A percentile compares a stretch with the other conserved stretches of the same genome.
Evolutionary conservation across 2,329 filamentous ascomycete species (phyloP).

Genomic region (Cercospora nicotianae): DNA sequence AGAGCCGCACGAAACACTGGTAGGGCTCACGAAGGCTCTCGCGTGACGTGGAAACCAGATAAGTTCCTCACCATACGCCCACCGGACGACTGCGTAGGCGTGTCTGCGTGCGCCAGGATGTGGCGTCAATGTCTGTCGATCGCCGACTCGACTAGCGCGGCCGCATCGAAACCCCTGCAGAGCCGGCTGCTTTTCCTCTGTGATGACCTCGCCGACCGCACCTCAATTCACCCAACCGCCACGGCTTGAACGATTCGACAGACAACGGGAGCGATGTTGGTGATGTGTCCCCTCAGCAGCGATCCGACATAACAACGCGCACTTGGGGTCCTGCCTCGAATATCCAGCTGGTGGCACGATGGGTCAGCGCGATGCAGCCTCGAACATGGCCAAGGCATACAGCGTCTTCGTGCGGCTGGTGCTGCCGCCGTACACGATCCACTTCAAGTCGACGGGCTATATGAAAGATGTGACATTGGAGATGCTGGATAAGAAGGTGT

Average conservation of each 20-base stretch:
- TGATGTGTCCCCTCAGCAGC: not conserved
- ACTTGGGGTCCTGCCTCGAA: not conserved
- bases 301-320: slow-evolving; percentile 5
- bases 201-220: not conserved
- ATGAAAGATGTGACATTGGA: slow-evolving; percentile 60
- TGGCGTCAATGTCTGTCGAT: not conserved
- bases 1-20: not conserved
- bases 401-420: slow-evolving; percentile 49
- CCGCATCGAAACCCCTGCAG: not conserved
- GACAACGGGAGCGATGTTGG: not conserved
- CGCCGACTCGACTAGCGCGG: slow-evolving; percentile 2
- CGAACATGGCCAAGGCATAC: slow-evolving; percentile 37
- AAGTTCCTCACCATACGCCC: not conserved
- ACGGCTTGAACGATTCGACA: not conserved
- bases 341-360: not conserved
- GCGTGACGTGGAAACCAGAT: not conserved
- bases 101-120: not conserved
- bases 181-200: not conserved
- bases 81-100: not conserved
- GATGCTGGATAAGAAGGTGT: slow-evolving; percentile 54
- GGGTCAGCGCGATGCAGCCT: slow-evolving; percentile 8
- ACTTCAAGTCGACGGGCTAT: slow-evolving; percentile 61
- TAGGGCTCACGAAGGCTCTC: not conserved
- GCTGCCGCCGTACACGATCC: slow-evolving; percentile 53
- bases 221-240: not conserved